Evolutionary conservation across 176 grass and related monocot species (phyloP), one percentile per base, ranked within the genome.

Genomic region (Musa acuminata): DNA sequence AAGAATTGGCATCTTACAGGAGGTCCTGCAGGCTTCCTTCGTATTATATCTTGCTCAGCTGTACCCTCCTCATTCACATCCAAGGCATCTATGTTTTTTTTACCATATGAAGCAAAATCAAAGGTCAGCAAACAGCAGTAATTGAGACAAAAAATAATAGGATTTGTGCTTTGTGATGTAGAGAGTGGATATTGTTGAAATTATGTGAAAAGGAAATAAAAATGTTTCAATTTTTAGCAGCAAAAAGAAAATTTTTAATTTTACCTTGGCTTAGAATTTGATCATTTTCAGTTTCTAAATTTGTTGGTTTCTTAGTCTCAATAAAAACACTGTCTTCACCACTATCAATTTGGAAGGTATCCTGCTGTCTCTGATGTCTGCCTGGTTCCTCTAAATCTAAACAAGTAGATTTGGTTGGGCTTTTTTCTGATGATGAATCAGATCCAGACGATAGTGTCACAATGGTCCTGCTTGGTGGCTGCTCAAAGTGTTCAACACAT

Each of bases 401-500:
- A 80, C 65, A 53, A 79, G 52, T 53, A 48, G 84, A 58, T 13
- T 79, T 82, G 67, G 51, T 72, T 64, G 87, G 84, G 60, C 87
- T 85, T 19, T 74, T 85, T 77, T 82, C 88, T 78, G 52, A 73
- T 11, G 90, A 98, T 49, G 35, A 51, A 75, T 89, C 90, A 35
- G 90, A 97, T 23, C 77, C 82, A 22, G 87, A 97, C 69, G 87
- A 87, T 75, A 93, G 81, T 82, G 87, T 80, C 76, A 91, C 72
- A 1, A 80, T 51, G 65, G 51, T 72, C 13, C 64, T 75, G 22
- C 62, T 88, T 69, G 94, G 87, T 29, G 86, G 80, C 88, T 97
- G 72, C 81, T 71, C 55, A 70, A 79, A 67, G 54, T 25, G 48
- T 21, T 52, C 3, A 23, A 76, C 16, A 8, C 11, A 19, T 76